Evolutionary conservation across 768 basidiomycete species (phyloP), one percentile per base, ranked within the genome.

Genomic region (Mycena galopus): DNA sequence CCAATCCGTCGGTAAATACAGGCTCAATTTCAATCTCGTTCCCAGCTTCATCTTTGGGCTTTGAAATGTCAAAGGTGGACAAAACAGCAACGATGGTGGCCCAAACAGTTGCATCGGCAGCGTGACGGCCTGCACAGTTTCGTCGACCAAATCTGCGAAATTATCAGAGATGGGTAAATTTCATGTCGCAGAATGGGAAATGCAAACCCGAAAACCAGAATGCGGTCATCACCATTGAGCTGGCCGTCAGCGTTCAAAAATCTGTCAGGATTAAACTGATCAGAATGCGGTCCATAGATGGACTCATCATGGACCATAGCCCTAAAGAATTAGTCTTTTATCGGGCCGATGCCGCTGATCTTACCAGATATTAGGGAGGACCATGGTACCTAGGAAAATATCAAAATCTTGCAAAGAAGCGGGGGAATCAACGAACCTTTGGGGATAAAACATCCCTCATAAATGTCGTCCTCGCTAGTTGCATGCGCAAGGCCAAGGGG

Each of bases 11-110:
- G n/a, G n/a, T n/a, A n/a, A n/a, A n/a, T n/a, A n/a, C n/a, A n/a
- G n/a, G n/a, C n/a, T n/a, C n/a, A 21, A 69, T 69, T 1, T 61
- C 50, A 2, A 88, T 50, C 75, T 90, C 90, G 53, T 90, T 88
- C 70, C 89, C 88, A 0, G 88, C 81, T 2, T 81, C 79, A 14
- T 85, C 66, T 65, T 86, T 87, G 2, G 84, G 81, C 21, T 62
- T 69, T 17, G 44, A 32, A 1, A 69, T 69, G 27, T 51, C 44
- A 59, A 69, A 69, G 7, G 27, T n/a, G 1, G 67, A 60, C 60
- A 30, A n/a, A 25, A 68, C 50, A 42, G 67, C 60, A 27, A 47
- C 59, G 12, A 68, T 55, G 8, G 57, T 42, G 5, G 39, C 51
- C 67, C n/a, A n/a, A n/a, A n/a, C n/a, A n/a, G n/a, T n/a, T n/a